Evolutionary conservation across 768 basidiomycete genomes (phyloP).

Genomic region (Fomitopsis pulvina): DNA sequence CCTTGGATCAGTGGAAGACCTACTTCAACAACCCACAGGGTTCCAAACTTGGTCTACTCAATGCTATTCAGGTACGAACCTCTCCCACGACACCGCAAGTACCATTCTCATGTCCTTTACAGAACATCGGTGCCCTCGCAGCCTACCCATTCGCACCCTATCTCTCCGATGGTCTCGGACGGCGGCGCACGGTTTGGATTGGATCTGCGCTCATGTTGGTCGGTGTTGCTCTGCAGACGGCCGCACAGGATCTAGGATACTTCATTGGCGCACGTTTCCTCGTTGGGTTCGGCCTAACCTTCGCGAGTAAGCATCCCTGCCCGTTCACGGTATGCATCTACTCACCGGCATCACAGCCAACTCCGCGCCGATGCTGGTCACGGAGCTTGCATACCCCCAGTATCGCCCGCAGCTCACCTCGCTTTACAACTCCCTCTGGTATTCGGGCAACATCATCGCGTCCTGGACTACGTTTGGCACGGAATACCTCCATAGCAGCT

Average conservation of each 20-base stretch:
- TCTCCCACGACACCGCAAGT: background rate
- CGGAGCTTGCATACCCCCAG: slow-evolving; percentile 79
- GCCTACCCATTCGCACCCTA: slow-evolving; percentile 70
- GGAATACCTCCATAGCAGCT: slow-evolving; percentile 57
- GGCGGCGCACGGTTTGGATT: slow-evolving; percentile 56
- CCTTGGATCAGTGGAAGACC: slow-evolving; percentile 51
- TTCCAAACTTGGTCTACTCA: slow-evolving; percentile 57
- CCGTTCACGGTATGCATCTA: background rate
- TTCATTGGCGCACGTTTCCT: slow-evolving; percentile 77
- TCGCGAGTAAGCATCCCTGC: slow-evolving; percentile 40
- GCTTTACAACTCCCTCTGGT: slow-evolving; percentile 82
- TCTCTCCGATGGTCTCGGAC: slow-evolving; percentile 65
- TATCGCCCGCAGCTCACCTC: slow-evolving; percentile 78
- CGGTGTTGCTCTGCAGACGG: slow-evolving; percentile 63
- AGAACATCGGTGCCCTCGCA: slow-evolving; percentile 67
- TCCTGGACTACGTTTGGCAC: slow-evolving; percentile 87
- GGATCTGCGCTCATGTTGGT: slow-evolving; percentile 68
- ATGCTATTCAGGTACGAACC: slow-evolving; percentile 65
- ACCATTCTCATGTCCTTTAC: slow-evolving; percentile 15
- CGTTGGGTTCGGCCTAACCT: slow-evolving; percentile 72
- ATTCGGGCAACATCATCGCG: slow-evolving; percentile 72
- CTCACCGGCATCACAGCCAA: slow-evolving; percentile 37
- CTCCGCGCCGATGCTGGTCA: slow-evolving; percentile 78
- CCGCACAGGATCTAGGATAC: slow-evolving; percentile 66
- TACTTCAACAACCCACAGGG: slow-evolving; percentile 54